Conservation (phyloP, 495 filamentous ascomycete genomes). For the Cercophora scortea region DNA sequence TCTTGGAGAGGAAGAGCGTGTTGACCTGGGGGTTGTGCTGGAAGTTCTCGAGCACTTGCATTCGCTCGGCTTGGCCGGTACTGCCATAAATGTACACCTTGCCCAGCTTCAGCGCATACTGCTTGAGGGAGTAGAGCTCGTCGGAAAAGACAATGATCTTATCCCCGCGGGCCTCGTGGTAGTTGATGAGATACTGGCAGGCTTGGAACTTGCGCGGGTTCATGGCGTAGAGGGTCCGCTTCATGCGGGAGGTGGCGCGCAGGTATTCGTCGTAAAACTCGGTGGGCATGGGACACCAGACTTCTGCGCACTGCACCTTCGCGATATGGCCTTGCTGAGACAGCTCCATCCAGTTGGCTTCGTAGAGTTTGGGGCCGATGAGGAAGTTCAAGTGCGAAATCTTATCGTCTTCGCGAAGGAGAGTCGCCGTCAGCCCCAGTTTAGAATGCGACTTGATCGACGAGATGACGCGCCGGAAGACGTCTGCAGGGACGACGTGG, state of each 20-base stretch:
- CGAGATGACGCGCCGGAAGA: conserved; percentile 90
- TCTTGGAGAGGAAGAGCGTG: conserved; percentile 96
- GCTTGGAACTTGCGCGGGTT: conserved; percentile 97
- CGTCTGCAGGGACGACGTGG: conserved; percentile 92
- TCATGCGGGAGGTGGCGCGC: conserved; percentile 33
- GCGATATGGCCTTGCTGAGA: conserved; percentile 96
- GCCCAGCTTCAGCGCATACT: conserved; percentile 73
- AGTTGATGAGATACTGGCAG: conserved; percentile 94
- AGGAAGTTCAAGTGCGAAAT: conserved; percentile 96
- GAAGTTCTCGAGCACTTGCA: conserved; percentile 90
- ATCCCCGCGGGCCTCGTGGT: conserved; percentile 91
- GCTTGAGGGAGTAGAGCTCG: conserved; percentile 88
- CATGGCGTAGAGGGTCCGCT: conserved; percentile 87
- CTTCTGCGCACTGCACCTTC: conserved; percentile 94
- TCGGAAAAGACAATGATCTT: conserved; percentile 99
- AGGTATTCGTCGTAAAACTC: conserved; percentile 97
- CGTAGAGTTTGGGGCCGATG: conserved; percentile 95
- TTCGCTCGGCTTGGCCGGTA: conserved; percentile 77
- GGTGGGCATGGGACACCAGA: conserved; percentile 98
- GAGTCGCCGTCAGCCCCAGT: conserved; percentile 89
- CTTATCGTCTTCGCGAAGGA: conserved; percentile 96
- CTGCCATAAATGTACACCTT: conserved; percentile 94
- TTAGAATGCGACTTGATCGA: conserved; percentile 91
- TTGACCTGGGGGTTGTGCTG: conserved; percentile 89
- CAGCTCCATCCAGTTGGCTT: conserved; percentile 99